phyloP scores from a whole-genome alignment of 2,329 filamentous ascomycete species.

The Alternaria ethzedia region DNA sequence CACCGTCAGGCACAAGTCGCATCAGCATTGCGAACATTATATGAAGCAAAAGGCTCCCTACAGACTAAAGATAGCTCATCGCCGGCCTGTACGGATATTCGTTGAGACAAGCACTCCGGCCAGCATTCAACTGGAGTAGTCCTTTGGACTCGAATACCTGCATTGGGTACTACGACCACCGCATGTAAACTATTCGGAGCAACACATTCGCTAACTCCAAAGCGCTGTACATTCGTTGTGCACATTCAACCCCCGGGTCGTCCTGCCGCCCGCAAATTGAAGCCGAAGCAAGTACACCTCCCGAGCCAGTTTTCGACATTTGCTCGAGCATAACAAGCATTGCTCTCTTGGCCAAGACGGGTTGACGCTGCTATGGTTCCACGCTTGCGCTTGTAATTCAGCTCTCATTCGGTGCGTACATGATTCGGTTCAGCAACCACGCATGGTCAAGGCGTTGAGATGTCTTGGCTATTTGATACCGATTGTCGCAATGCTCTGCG shows the following conservation, averaged over 20 bases:
- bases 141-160: not conserved
- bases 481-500: not conserved
- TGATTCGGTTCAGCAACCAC: not conserved
- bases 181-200: not conserved
- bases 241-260: not conserved
- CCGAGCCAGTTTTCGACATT: not conserved
- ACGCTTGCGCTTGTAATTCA: not conserved
- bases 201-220: not conserved
- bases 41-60: constrained; percentile 15
- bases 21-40: constrained; percentile 56
- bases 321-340: not conserved
- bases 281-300: not conserved
- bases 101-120: not conserved
- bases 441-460: not conserved
- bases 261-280: not conserved
- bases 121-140: not conserved
- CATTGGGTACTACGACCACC: not conserved
- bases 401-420: not conserved
- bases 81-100: not conserved
- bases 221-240: not conserved
- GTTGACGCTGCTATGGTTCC: not conserved
- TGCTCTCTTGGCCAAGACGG: not conserved
- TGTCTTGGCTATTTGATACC: not conserved
- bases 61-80: not conserved
- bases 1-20: constrained; percentile 50